A percentile compares a stretch with the other conserved stretches of the same genome.
Conservation (phyloP, 1,139 yeast genomes). For the Yamadazyma kanchanaburiensis region DNA sequence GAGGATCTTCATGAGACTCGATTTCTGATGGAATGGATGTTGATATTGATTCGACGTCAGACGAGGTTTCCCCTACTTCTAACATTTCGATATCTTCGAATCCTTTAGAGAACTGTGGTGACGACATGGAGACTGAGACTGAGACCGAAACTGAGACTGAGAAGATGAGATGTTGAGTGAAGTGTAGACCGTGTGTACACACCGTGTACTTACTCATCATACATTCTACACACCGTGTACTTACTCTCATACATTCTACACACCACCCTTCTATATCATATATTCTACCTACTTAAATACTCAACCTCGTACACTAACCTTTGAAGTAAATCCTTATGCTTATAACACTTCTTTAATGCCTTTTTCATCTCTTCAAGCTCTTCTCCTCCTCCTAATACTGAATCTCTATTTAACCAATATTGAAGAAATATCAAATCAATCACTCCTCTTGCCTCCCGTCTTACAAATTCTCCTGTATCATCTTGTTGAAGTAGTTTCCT, state of each 20-base stretch:
- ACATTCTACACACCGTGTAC: conserved; percentile 3
- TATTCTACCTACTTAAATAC: no score
- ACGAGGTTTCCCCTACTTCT: conserved; percentile 38
- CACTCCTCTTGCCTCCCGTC: conserved; percentile 13
- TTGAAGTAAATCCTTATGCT: conserved; percentile 12
- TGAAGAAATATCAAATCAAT: conserved; percentile 17
- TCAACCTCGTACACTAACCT: conserved; percentile 12
- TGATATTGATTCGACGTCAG: conserved; percentile 32
- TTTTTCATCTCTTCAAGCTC: conserved; percentile 8
- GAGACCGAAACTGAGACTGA: no score
- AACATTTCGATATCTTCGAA: conserved; percentile 47
- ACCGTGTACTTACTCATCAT: conserved; percentile 1
- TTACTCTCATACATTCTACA: no score
- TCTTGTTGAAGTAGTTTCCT: conserved; percentile 13
- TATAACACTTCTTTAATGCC: conserved; percentile 13
- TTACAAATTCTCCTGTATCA: conserved; percentile 9
- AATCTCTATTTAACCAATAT: conserved; percentile 15
- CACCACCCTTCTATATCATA: no score
- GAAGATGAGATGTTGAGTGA: no score
- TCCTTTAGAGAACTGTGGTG: conserved; percentile 5
- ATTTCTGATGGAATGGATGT: conserved; percentile 15
- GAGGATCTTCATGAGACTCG: conserved; percentile 11
- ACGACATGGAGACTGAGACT: background rate
- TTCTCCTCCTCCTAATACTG: conserved; percentile 3
- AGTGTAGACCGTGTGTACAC: no score